Evolutionary conservation across 768 basidiomycete genomes (phyloP), one percentile per base, ranked within the genome.

Genomic region (Tylopilus intermedius): DNA sequence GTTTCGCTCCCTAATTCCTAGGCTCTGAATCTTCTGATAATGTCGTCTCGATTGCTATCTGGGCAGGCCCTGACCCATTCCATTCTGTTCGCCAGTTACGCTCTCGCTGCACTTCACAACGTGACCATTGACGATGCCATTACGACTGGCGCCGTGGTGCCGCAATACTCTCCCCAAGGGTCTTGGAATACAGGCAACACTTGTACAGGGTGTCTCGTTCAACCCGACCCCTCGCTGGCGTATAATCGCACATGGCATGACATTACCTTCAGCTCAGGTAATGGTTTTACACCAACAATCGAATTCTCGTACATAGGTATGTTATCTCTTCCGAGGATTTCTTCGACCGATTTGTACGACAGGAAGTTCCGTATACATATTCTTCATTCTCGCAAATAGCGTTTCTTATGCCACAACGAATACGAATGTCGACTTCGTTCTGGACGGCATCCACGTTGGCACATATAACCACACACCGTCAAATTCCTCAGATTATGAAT

Each of bases 231-330:
- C 5, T 11, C 50, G 2, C 13, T 7, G 14, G 55, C 43, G 3
- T 54, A 60, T 26, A 22, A 60, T 5, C 54, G 42, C 2, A 62
- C 61, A 39, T 62, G 61, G 61, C 61, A 63, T 14, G 61, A 57
- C 6, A 1, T 44, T 4, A 62, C 51, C 4, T 57, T 7, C 15
- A 0, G 2, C 39, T 32, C 33, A 2, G 2, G 2, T 8, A 30
- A 14, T 2, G 21, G 7, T 0, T 18, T 8, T 38, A 10, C 26
- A 9, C 58, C 33, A 33, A 11, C 9, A 3, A 33, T 63, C 10
- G 15, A 57, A 3, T 53, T 62, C 24, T 44, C 44, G 6, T 62
- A 57, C 6, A 49, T 30, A 29, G 62, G 62, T 49, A 30, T 4
- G 61, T 11, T 8, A 0, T 39, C 7, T 2, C 39, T 42, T 8